Conservation (phyloP, 331 rosid species). For the Saraca asoca region DNA sequence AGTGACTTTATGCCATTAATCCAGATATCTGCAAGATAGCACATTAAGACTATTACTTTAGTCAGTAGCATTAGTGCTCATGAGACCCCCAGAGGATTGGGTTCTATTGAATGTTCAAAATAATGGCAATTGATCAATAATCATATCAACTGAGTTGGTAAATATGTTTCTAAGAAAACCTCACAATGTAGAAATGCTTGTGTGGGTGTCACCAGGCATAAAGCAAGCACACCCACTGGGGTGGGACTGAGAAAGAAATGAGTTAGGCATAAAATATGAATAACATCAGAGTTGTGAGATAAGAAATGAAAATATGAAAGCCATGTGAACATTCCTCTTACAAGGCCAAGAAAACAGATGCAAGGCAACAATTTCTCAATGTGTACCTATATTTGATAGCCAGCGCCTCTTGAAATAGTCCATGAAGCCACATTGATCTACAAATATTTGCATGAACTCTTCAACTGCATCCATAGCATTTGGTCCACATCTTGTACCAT, state of each 20-base stretch:
- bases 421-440: slow-evolving; percentile 70
- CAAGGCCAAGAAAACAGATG: slow-evolving; percentile 24
- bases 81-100: slow-evolving; percentile 8
- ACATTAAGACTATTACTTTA: slow-evolving; percentile 26
- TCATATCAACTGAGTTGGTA: too few relatives aligned
- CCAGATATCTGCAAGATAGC: slow-evolving; percentile 64
- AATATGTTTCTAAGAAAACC: too few relatives aligned
- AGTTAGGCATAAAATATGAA: slow-evolving; percentile 23
- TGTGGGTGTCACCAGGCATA: not conserved
- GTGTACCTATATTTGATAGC: slow-evolving; percentile 65
- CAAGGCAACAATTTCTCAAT: slow-evolving; percentile 24
- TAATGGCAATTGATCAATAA: not conserved
- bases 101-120: slow-evolving; percentile 7
- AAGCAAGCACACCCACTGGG: not conserved
- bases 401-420: slow-evolving; percentile 68
- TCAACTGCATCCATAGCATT: slow-evolving; percentile 61
- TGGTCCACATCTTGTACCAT: slow-evolving; percentile 59
- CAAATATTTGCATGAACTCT: slow-evolving; percentile 78
- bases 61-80: slow-evolving; percentile 15
- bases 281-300: not conserved
- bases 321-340: not conserved
- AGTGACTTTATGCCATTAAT: slow-evolving; percentile 57
- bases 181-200: slow-evolving; percentile 13
- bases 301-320: slow-evolving; percentile 26
- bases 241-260: slow-evolving; percentile 14